Evolutionary conservation across 2,329 filamentous ascomycete species (phyloP), one percentile per base, ranked within the genome.

Genomic region (Paecilomyces niveus): DNA sequence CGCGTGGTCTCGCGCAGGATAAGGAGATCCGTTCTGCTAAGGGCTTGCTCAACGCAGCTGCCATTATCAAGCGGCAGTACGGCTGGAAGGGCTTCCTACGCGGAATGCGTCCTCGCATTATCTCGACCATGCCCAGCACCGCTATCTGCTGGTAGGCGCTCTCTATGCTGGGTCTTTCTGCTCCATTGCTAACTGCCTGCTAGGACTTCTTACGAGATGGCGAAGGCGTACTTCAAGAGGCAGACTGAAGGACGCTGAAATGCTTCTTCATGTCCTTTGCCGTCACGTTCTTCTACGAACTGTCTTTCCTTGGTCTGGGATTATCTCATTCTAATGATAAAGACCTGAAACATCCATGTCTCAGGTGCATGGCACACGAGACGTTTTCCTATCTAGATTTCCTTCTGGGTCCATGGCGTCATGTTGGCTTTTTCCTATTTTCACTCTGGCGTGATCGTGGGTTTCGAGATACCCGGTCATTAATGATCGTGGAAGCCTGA

Each of bases 101-200:
- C 72, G 94, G 94, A 51, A 85, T 97, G 71, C 87, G 89, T 67
- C 94, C 94, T 53, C 84, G 94, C 69, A 88, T 99, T 54, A 87
- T 99, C 62, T 97, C 92, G 10, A 96, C 94, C 1, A 97, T 97
- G 89, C 94, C 94, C 21, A 97, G 92, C 78, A 99, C 94, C 33
- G 94, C 94, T n/a, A 99, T 99, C 70, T 99, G 94, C 82, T 99
- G 94, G 94, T 94, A 73, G 70, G 81, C 75, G 55, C 15, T 51
- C 8, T 1, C 32, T 15, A 13, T 33, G 26, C 11, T 22, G 13
- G 49, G 15, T 22, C 10, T 53, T 26, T 26, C 50, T 15, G 18
- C 54, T 50, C 18, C 15, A 45, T 24, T 54, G 21, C 24, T 58
- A 26, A 56, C 57, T 65, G n/a, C 63, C 57, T 39, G 32, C 11